Conservation (phyloP, 805 yeast genomes). For the Kodamaea fukazawae region DNA sequence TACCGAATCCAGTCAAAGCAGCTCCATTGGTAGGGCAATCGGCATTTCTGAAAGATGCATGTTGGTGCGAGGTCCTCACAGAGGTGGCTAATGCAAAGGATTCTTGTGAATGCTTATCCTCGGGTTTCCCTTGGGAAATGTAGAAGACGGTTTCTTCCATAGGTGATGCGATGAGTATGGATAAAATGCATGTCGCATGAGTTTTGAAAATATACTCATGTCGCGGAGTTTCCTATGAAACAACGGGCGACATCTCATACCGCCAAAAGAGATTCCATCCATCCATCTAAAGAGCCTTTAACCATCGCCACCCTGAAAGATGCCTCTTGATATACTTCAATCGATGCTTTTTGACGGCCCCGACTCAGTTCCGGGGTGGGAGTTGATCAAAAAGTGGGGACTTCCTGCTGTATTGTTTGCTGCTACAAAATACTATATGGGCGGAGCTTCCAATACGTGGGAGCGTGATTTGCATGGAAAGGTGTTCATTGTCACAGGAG, state of each 20-base stretch:
- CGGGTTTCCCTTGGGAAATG: constrained; percentile 42
- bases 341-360: constrained; percentile 70
- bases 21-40: constrained; percentile 47
- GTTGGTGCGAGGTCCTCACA: constrained; percentile 46
- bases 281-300: not conserved
- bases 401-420: constrained; percentile 47
- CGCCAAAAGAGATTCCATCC: not conserved
- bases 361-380: constrained; percentile 72
- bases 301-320: constrained; percentile 22
- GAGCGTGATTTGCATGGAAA: constrained; percentile 89
- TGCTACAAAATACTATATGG: constrained; percentile 66
- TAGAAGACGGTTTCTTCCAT: constrained; percentile 55
- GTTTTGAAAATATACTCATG: not conserved
- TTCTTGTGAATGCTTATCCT: constrained; percentile 45
- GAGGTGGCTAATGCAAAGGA: constrained; percentile 43
- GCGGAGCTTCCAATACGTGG: constrained; percentile 85
- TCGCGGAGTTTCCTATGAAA: constrained; percentile 1
- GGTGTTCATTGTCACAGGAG: constrained; percentile 86
- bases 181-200: not conserved
- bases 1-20: constrained; percentile 43
- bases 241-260: not conserved
- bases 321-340: constrained; percentile 87
- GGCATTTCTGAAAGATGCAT: constrained; percentile 52
- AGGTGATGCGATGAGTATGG: constrained; percentile 6
- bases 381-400: constrained; percentile 50